Evolutionary conservation across 768 basidiomycete species (phyloP), one percentile per base, ranked within the genome.

Genomic region (Rhizopogon rudus): DNA sequence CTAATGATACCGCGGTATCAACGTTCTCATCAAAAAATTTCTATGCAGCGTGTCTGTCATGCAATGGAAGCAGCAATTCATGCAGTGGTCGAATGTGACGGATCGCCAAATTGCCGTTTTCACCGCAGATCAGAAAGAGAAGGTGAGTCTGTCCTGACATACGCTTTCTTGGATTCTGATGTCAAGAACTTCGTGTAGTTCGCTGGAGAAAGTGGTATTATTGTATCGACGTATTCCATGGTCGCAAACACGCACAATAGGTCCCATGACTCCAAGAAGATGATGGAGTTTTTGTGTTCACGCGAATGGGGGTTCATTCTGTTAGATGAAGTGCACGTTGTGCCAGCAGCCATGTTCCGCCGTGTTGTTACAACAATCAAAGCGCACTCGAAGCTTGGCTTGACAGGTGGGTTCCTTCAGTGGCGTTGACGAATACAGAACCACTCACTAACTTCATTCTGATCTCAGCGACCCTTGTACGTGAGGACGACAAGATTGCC

Each of bases 211-310:
- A 93, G 96, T 59, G 97, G 97, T 37, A 98, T 99, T 59, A 95
- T 99, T 33, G 89, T 99, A 25, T 98, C 96, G 33, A 98, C 97
- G 10, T 99, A 99, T 69, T 98, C 96, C 4, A 99, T 99, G 97
- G 95, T 99, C 51, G 96, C 97, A 31, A 98, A 98, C 68, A 97
- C 93, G 3, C 91, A 94, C 65, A 97, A 98, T 69, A 84, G 97
- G 61, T 97, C 97, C n/a, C 93, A 98, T 68, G 94, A 96, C 66
- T 91, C 97, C 16, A 94, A 97, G 76, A 97, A 98, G 77, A 98
- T 98, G 92, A 99, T 99, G 97, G 95, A 99, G 61, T 99, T 98
- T 67, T 71, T 99, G 44, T 93, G 93, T 29, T 94, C 93, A n/a
- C 79, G 96, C 52, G 97, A 99, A 72, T 99, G 97, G 97, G 97